A percentile compares a stretch with the other conserved stretches of the same genome.
Conservation (phyloP, 2,329 filamentous ascomycete genomes). For the Didymella sp. region DNA sequence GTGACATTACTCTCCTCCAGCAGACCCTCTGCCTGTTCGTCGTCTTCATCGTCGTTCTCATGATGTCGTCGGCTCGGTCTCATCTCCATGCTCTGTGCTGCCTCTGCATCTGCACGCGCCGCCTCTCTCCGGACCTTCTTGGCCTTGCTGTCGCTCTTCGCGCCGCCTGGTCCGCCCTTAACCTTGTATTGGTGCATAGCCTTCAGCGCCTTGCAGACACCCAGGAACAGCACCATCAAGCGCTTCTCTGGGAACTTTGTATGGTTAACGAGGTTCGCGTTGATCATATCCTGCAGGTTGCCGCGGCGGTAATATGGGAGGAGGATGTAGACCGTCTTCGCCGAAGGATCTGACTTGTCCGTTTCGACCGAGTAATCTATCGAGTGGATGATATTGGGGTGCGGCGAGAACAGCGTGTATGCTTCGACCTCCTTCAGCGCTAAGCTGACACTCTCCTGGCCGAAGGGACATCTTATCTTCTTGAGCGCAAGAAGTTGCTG, state of each 20-base stretch:
- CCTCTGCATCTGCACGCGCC: conserved; percentile 60
- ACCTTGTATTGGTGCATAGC: conserved; percentile 90
- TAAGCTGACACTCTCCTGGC: conserved; percentile 91
- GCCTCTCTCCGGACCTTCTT: conserved; percentile 63
- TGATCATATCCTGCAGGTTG: conserved; percentile 97
- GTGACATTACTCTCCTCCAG: conserved; percentile 81
- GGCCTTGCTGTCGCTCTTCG: conserved; percentile 59
- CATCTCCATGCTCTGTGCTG: conserved; percentile 55
- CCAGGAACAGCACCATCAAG: conserved; percentile 88
- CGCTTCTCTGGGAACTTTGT: conserved; percentile 85
- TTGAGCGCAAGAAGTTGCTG: conserved; percentile 92
- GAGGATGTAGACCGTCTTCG: conserved; percentile 96
- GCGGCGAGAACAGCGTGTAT: conserved; percentile 85
- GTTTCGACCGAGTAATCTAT: conserved; percentile 83
- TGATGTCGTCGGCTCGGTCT: conserved; percentile 49
- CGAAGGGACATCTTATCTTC: conserved; percentile 98
- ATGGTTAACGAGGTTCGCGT: conserved; percentile 96
- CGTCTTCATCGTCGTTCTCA: conserved; percentile 67
- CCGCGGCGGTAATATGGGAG: conserved; percentile 94
- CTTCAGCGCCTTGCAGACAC: conserved; percentile 85
- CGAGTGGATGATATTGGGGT: conserved; percentile 84
- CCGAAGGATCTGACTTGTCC: conserved; percentile 70
- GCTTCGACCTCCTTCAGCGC: conserved; percentile 98
- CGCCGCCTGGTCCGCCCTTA: conserved; percentile 61
- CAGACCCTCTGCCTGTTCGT: conserved; percentile 79